Base-by-base conservation (phyloP, 148 eudicot genomes). In the Fallopia convolvulus region DNA sequence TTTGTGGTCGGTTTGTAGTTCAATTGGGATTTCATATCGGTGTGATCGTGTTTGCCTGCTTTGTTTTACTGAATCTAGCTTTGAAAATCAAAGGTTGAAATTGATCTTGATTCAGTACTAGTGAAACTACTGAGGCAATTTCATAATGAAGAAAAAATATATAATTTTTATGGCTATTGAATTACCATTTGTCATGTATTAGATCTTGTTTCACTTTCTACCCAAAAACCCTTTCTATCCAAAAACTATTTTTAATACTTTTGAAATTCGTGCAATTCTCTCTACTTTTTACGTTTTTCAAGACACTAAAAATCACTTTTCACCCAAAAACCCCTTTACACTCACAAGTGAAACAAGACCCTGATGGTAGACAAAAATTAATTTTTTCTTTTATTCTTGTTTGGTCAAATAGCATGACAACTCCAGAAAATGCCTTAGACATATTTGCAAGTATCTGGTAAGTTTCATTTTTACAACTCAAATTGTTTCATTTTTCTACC, bases 351-450 rank as follows among this genome's bases (percentile, higher is more conserved):
- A n/a, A n/a, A n/a, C n/a, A n/a, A n/a, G n/a, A n/a, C n/a, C n/a
- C n/a, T 56, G 61, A 30, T 8, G 63, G 63, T n/a, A n/a, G 63
- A 58, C 18, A 33, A n/a, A 65, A 65, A 32, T n/a, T 65, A 65
- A 65, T 14, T 61, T 11, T 23, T 33, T 61, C 4, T 61, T 5
- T n/a, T n/a, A 65, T n/a, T 12, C 33, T 15, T 68, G 44, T 36
- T 68, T 15, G 6, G 41, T 6, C 0, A 76, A 50, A 83, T 89
- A 95, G 99, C 81, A 95, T 95, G 99, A 95, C 99, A 76, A 97
- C 99, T 48, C 99, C 99, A 63, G 32, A 79, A 52, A 92, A n/a
- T 95, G 80, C 93, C 99, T 56, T 48, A 91, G 84, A 77, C 99
- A 77, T 73, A 90, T 88, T 30, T 91, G 88, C 87, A 91, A 78